Percentiles rank a stretch among this genome's conserved stretches.
These are phyloP conservation scores for Dorcoceras hygrometricum DNA, from an alignment of 257 asterid genomes.

Conservation along the genomic window DNA sequence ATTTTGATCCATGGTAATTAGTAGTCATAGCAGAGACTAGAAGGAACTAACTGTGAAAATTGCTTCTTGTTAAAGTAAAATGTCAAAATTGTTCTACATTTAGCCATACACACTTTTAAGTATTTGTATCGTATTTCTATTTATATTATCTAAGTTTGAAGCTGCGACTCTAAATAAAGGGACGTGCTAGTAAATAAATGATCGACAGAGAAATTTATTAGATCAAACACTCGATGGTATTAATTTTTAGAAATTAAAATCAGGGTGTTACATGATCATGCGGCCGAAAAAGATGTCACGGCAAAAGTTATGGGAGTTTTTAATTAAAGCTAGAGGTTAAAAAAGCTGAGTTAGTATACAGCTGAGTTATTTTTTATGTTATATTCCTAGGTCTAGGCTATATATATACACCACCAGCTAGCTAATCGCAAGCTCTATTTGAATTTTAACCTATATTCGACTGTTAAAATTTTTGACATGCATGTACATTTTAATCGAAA, in stretches of 20 bases:
- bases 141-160: neutral
- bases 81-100: neutral
- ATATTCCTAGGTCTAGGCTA: neutral
- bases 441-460: too few relatives aligned
- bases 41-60: too few relatives aligned
- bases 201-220: neutral
- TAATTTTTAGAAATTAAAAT: too few relatives aligned
- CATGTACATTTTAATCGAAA: too few relatives aligned
- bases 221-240: too few relatives aligned
- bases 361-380: neutral
- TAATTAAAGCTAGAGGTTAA: neutral
- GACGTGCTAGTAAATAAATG: too few relatives aligned
- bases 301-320: slow-evolving; percentile 8
- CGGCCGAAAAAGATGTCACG: neutral
- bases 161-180: neutral
- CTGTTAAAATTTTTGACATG: too few relatives aligned
- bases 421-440: too few relatives aligned
- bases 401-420: too few relatives aligned
- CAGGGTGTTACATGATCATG: neutral
- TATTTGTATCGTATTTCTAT: neutral
- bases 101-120: neutral
- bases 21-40: too few relatives aligned
- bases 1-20: too few relatives aligned
- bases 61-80: neutral
- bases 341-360: neutral